Percentiles rank a stretch among this genome's conserved stretches.
Conservation (phyloP, 805 yeast genomes). For the Nakazawaea sp. region DNA sequence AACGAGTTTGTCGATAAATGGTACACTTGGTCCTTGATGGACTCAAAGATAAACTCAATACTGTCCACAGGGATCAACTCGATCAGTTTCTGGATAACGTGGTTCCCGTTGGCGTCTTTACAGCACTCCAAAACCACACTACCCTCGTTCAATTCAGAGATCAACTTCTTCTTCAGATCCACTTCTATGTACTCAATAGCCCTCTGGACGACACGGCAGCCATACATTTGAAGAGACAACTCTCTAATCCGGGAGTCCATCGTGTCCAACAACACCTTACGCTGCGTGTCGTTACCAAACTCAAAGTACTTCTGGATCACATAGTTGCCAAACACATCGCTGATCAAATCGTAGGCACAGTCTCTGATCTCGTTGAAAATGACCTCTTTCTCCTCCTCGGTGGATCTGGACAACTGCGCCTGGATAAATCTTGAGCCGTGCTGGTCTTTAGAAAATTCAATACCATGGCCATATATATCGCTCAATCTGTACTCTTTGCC, state of each 20-base stretch:
- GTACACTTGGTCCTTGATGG: conserved; percentile 65
- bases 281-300: conserved; percentile 66
- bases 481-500: conserved; percentile 56
- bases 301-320: conserved; percentile 94
- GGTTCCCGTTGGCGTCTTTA: conserved; percentile 97
- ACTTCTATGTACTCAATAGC: conserved; percentile 71
- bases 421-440: conserved; percentile 97
- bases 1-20: conserved; percentile 92
- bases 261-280: conserved; percentile 54
- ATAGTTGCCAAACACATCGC: conserved; percentile 97
- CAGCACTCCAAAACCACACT: conserved; percentile 56
- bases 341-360: conserved; percentile 71
- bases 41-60: conserved; percentile 65
- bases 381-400: conserved; percentile 62
- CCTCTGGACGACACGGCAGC: conserved; percentile 94
- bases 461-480: conserved; percentile 79
- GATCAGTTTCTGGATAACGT: conserved; percentile 91
- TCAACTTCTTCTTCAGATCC: conserved; percentile 59
- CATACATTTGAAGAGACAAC: conserved; percentile 91
- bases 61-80: conserved; percentile 72
- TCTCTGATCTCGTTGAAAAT: conserved; percentile 80
- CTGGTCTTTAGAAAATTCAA: conserved; percentile 92
- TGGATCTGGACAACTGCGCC: conserved; percentile 65
- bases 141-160: conserved; percentile 56
- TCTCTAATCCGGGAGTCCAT: conserved; percentile 72